Percentiles rank a stretch among this genome's conserved stretches.
These are phyloP conservation scores for Theobroma cacao DNA, from an alignment of 345 rosid genomes.

Conservation along the genomic window DNA sequence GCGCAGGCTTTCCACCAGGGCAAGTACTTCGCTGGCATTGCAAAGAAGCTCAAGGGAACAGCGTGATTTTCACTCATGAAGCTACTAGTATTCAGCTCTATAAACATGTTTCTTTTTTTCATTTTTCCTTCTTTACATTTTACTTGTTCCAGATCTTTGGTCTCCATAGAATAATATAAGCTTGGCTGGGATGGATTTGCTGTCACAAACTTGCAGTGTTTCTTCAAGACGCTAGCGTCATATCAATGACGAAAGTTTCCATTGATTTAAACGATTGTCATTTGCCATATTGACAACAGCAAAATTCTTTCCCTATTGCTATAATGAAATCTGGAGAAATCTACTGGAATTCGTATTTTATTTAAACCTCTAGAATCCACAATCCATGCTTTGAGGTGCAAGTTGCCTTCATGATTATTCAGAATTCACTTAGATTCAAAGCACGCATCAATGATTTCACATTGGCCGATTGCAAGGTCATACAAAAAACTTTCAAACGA, in stretches of 20 bases:
- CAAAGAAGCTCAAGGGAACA: constrained; percentile 56
- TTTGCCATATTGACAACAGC: not conserved
- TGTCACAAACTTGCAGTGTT: not conserved
- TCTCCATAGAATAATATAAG: constrained; percentile 7
- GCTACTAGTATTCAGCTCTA: not conserved
- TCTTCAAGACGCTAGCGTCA: constrained; percentile 1
- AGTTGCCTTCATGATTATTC: too few relatives aligned
- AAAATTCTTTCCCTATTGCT: too few relatives aligned
- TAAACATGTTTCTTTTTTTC: not conserved
- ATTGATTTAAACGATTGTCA: not conserved
- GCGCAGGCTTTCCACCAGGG: constrained; percentile 75
- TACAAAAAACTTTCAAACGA: too few relatives aligned
- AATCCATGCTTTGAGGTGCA: too few relatives aligned
- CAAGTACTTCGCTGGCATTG: constrained; percentile 53
- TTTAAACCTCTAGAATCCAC: too few relatives aligned
- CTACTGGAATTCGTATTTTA: too few relatives aligned
- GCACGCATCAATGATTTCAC: too few relatives aligned
- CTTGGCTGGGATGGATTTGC: not conserved
- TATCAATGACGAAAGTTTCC: constrained; percentile 1
- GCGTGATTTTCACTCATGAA: constrained; percentile 23
- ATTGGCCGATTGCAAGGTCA: too few relatives aligned
- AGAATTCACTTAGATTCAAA: too few relatives aligned
- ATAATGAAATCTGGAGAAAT: too few relatives aligned
- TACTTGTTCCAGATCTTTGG: not conserved
- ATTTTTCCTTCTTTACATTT: not conserved